phyloP scores from a whole-genome alignment of 1,284 basidiomycete genomes.

The Trametes sp. region DNA sequence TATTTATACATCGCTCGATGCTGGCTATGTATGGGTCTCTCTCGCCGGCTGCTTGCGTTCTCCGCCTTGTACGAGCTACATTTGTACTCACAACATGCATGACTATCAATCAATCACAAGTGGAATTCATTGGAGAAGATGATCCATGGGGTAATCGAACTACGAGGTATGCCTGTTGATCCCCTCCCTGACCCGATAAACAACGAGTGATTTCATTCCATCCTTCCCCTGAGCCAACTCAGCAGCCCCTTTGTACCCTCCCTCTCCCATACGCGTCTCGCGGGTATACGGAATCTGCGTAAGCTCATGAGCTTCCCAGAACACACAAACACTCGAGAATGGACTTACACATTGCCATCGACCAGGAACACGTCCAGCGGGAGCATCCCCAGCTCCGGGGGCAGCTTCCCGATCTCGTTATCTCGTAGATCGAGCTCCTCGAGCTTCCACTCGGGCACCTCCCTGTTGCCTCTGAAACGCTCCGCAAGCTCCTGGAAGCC shows the following conservation, averaged over 20 bases:
- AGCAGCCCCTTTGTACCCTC: constrained; percentile 84
- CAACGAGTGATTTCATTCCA: constrained; percentile 52
- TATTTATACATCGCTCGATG: constrained; percentile 6
- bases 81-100: not conserved
- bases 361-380: constrained; percentile 82
- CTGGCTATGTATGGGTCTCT: constrained; percentile 3
- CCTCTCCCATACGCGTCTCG: constrained; percentile 80
- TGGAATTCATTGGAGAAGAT: not conserved
- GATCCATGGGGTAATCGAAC: too few relatives aligned
- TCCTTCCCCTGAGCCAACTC: constrained; percentile 75
- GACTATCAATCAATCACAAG: not conserved
- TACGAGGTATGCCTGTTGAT: not conserved
- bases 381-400: constrained; percentile 71
- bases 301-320: not conserved
- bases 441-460: constrained; percentile 70
- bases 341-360: constrained; percentile 81
- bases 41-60: not conserved
- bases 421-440: constrained; percentile 83
- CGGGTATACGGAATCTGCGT: constrained; percentile 78
- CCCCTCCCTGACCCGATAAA: not conserved
- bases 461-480: constrained; percentile 67
- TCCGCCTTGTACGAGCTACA: not conserved
- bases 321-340: not conserved
- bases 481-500: constrained; percentile 66
- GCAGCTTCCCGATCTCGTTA: constrained; percentile 75